These are phyloP conservation scores for Epichloe brachyelytri DNA, from an alignment of 2,329 filamentous ascomycete species.

Conservation along the genomic window DNA sequence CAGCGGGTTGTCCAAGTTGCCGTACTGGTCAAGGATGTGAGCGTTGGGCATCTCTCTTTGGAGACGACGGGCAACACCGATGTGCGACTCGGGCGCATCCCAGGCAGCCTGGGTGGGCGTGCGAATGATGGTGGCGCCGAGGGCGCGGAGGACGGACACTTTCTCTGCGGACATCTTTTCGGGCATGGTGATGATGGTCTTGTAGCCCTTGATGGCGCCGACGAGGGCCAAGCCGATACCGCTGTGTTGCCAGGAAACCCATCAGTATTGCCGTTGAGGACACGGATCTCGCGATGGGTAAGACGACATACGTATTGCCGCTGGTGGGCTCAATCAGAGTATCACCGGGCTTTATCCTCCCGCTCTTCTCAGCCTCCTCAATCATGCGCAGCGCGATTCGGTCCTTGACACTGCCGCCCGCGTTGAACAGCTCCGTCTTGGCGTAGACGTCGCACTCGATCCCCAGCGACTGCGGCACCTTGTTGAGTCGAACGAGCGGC, in stretches of 20 bases:
- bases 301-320: conserved; percentile 60
- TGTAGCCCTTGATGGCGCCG: conserved; percentile 92
- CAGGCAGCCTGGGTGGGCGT: conserved; percentile 93
- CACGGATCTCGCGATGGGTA: background rate
- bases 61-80: conserved; percentile 79
- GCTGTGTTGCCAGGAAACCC: conserved; percentile 14
- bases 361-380: conserved; percentile 81
- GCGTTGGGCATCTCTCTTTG: conserved; percentile 95
- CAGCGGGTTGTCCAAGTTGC: conserved; percentile 78
- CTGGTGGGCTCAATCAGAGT: conserved; percentile 96
- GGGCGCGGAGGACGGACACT: conserved; percentile 82
- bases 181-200: conserved; percentile 94
- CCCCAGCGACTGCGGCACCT: conserved; percentile 79
- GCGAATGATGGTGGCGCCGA: conserved; percentile 94
- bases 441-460: conserved; percentile 83
- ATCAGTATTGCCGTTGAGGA: background rate
- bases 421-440: conserved; percentile 89
- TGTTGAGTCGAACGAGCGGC: conserved; percentile 87
- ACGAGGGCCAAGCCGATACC: conserved; percentile 93
- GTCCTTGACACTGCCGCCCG: conserved; percentile 88
- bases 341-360: conserved; percentile 92
- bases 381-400: conserved; percentile 95
- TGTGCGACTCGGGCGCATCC: conserved; percentile 91
- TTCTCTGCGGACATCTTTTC: conserved; percentile 99
- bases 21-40: conserved; percentile 94